These are phyloP conservation scores for Aurifilum marmelostoma DNA, from an alignment of 2,329 filamentous ascomycete species.

Conservation along the genomic window DNA sequence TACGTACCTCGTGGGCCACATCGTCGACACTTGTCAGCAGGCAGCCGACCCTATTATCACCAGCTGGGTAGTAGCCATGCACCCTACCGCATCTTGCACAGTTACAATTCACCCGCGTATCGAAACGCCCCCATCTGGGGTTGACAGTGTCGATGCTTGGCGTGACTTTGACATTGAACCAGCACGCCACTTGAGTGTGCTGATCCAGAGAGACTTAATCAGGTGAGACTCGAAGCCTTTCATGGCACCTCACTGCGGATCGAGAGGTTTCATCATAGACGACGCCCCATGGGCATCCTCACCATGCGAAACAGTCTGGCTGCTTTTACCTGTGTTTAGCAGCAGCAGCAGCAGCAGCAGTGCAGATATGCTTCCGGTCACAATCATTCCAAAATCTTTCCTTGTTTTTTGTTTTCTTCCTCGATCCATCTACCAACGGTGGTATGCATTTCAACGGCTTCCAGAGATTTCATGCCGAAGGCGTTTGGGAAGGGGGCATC, in stretches of 20 bases:
- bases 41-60: conserved; percentile 32
- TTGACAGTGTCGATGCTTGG: conserved; percentile 34
- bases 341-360: conserved; percentile 1
- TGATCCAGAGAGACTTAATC: background rate
- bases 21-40: conserved; percentile 43
- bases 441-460: background rate
- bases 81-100: conserved; percentile 59
- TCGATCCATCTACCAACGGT: background rate
- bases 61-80: conserved; percentile 31
- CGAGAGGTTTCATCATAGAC: background rate
- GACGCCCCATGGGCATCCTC: background rate
- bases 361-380: background rate
- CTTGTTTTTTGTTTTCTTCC: background rate
- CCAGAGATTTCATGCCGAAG: background rate
- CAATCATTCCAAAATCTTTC: background rate
- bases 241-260: background rate
- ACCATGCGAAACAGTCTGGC: background rate
- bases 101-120: conserved; percentile 63
- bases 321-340: background rate
- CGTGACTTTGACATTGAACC: conserved; percentile 15
- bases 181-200: conserved; percentile 23
- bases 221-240: background rate
- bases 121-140: conserved; percentile 59
- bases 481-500: conserved; percentile 2
- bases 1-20: conserved; percentile 43